Evolutionary conservation across 2,329 filamentous ascomycete species (phyloP), one percentile per base, ranked within the genome.

Genomic region (Colletotrichum tofieldiae): DNA sequence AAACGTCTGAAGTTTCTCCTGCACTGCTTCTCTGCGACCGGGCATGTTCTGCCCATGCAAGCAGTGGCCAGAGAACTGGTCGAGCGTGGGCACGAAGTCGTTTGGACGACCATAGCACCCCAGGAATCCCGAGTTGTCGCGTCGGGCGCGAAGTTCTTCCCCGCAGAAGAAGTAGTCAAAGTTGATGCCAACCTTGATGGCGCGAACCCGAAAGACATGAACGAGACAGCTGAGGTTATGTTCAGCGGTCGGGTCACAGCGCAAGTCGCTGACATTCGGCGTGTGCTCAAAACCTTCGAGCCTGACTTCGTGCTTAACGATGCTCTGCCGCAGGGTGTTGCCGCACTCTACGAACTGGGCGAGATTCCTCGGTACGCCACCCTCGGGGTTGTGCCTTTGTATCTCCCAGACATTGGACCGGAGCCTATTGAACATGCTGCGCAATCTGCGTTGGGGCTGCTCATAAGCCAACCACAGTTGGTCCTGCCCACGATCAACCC

Each of bases 11-110:
- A 80, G 59, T 76, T 84, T 58, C 78, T 84, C 14, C 76, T 84
- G 9, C 78, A 83, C 64, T 84, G 82, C 11, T 81, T 82, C 65
- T 83, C 83, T 52, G 82, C 82, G 12, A 81, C 80, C 0, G 82
- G 82, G 49, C 82, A 84, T 75, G 78, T 80, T 32, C 79, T 82
- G 43, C 82, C 82, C 18, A 83, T 83, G 79, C 81, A 82, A 65
- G 81, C 82, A 6, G 77, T 83, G 5, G 81, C 82, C 59, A 77
- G 79, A 66, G 79, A 81, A 58, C 81, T 84, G 29, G 76, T 83
- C 41, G 76, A 76, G 32, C 79, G 79, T 41, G 82, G 82, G 68
- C 82, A 84, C 73, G 74, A 81, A 8, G 82, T 84, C 56, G 70
- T 80, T 14, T 84, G 83, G 83, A 77, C 83, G 43, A 81, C 82